Base-by-base conservation (phyloP, 1,139 yeast species). In the Yamadazyma pseudoaaseri region DNA sequence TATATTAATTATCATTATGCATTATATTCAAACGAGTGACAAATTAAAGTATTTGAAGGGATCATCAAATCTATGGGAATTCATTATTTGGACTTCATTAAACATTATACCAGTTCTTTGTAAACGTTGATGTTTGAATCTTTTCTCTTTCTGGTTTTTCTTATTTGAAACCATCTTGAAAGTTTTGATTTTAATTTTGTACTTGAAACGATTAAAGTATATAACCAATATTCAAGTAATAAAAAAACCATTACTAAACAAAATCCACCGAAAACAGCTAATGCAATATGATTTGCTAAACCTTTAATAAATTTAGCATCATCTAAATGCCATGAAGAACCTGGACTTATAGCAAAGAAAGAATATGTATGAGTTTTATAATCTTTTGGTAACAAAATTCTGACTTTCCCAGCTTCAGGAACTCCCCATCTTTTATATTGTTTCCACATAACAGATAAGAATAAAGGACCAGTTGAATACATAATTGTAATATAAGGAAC, bases 391-490 rank as follows among this genome's bases (percentile, higher is more conserved):
- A 81, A 73, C 46, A 86, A 61, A 31, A 86, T 75, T 39, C 83
- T 64, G n/a, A 85, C 80, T 27, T 66, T 71, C 4, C 76, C 84
- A 7, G 76, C 72, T 34, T 73, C 79, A 2, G 85, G 78, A 14
- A 78, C 74, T 4, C 81, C 80, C 85, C 87, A 83, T 46, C 95
- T 72, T 58, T 81, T 83, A 60, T 85, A 89, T 49, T 82, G 87
- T 58, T 86, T 83, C 92, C 95, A 85, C 47, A 89, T 72, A 29
- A 86, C 90, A 10, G 94, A 82, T 30, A 89, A 68, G 54, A 86
- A 87, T 40, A 89, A 63, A 1, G 97, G 97, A 4, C 97, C 97
- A 1, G 97, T 90, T 11, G 95, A 81, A 52, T 79, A 85, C 96
- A 89, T 89, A 56, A 89, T 87, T 25, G 97, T 89, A 41, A 89